A percentile compares a stretch with the other conserved stretches of the same genome.
Evolutionary conservation across 768 basidiomycete genomes (phyloP).

Genomic region (Leucocoprinus leucothites): DNA sequence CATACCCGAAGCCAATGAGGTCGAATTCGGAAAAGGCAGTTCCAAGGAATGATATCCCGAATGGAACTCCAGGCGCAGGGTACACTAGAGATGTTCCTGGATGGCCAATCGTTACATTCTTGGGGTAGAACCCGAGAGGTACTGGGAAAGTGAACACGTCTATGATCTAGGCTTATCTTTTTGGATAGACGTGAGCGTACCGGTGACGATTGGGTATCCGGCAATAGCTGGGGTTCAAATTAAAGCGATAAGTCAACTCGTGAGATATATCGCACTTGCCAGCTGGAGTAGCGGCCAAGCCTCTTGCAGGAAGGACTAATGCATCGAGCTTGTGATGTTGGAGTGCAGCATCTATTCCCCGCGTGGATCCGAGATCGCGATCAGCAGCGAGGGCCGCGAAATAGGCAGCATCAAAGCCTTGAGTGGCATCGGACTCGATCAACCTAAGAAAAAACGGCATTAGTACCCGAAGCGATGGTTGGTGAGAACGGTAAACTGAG

Average conservation of each 20-base stretch:
- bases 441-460: conserved; percentile 22
- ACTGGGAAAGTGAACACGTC: conserved; percentile 29
- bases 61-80: conserved; percentile 54
- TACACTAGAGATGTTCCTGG: conserved; percentile 40
- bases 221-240: conserved; percentile 41
- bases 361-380: conserved; percentile 43
- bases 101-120: conserved; percentile 33
- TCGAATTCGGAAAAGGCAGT: conserved; percentile 61
- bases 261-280: conserved; percentile 21
- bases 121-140: conserved; percentile 58
- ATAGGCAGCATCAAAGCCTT: conserved; percentile 40
- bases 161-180: no score
- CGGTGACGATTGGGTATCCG: conserved; percentile 66
- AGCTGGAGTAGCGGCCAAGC: conserved; percentile 34
- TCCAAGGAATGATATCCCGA: conserved; percentile 61
- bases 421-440: conserved; percentile 35
- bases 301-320: conserved; percentile 43
- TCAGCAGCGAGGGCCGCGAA: conserved; percentile 42
- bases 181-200: conserved; percentile 26
- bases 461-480: background rate
- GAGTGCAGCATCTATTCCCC: conserved; percentile 53
- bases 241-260: conserved; percentile 12
- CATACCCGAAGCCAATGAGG: conserved; percentile 56
- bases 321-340: conserved; percentile 47
- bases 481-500: conserved; percentile 22